Conservation (phyloP, 2,329 filamentous ascomycete species). For the Pseudocercospora musae region DNA sequence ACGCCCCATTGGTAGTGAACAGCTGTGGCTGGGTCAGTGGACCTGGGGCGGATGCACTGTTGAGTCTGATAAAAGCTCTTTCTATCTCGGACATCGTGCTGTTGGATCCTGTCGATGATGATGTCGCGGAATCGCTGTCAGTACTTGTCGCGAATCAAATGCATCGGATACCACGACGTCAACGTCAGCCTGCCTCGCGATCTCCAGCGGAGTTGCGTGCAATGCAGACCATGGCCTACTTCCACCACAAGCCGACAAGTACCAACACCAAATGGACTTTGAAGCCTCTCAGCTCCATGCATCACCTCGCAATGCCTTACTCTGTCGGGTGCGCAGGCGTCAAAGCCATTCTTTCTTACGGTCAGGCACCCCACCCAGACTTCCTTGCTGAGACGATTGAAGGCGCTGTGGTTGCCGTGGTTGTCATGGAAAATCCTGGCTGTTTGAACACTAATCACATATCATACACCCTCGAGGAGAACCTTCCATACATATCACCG, state of each 20-base stretch:
- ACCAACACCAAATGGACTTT: constrained; percentile 46
- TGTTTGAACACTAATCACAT: constrained; percentile 24
- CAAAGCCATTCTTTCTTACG: constrained; percentile 65
- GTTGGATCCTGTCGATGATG: constrained; percentile 62
- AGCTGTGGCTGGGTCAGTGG: constrained; percentile 72
- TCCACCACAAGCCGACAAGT: constrained; percentile 49
- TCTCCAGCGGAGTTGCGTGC: constrained; percentile 64
- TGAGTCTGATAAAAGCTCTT: constrained; percentile 53
- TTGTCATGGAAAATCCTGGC: constrained; percentile 46
- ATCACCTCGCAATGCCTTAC: constrained; percentile 64
- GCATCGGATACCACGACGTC: constrained; percentile 57
- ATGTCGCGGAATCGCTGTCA: constrained; percentile 35
- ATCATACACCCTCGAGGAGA: constrained; percentile 47
- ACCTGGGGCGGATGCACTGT: constrained; percentile 63
- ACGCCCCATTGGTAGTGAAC: constrained; percentile 65
- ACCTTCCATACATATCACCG: constrained; percentile 62
- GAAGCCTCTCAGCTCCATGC: constrained; percentile 53
- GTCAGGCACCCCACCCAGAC: constrained; percentile 58
- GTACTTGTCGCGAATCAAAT: constrained; percentile 31
- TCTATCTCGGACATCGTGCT: constrained; percentile 63
- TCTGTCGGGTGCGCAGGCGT: constrained; percentile 52
- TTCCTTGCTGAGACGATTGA: constrained; percentile 65
- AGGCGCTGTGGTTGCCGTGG: constrained; percentile 66
- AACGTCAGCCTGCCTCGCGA: constrained; percentile 54
- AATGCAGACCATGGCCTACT: constrained; percentile 80